Evolutionary conservation across 441 rosid species (phyloP), one percentile per base, ranked within the genome.

Genomic region (Pelargonium citronellum): DNA sequence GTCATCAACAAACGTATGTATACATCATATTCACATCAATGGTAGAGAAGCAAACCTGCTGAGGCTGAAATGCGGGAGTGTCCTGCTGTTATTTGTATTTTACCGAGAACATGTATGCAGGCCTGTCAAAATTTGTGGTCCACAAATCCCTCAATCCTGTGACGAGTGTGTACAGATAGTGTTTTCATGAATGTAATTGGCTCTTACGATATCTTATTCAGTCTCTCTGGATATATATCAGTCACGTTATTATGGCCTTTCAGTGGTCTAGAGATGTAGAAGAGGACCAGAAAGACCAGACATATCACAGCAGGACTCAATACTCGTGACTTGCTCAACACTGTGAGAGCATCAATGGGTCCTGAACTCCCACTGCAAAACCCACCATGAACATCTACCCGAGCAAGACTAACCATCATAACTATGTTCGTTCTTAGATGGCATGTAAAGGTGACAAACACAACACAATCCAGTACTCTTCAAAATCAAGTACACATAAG

Each of bases 41-140:
- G 37, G 37, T 30, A 30, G 37, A 3, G 37, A 30, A 30, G 37
- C 37, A 22, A 22, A 22, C 24, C 24, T 22, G 24, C 24, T 22
- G 24, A 22, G 24, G 24, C 24, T 22, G 24, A 0, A 22, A 22
- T 1, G 24, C 24, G 24, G 24, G 24, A 22, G 24, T 22, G 24
- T 22, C 1, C 24, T 22, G 24, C 24, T 22, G 24, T 22, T 22
- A 22, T 22, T 22, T 22, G 24, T 22, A 22, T 22, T 22, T 22
- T 1, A 22, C 24, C 24, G 24, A 22, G 24, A 22, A 22, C 24
- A 22, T 22, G 24, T 9, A 0, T 46, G 53, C 53, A 46, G 10
- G 53, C 53, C 55, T 49, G 55, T 49, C 55, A 49, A 44, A 49
- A 49, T 2, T 51, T n/a, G 58, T 51, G 58, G 58, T 51, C 58